Percentiles rank a stretch among this genome's conserved stretches.
Evolutionary conservation across 176 grass and related monocot genomes (phyloP).

Genomic region (Zizania latifolia): DNA sequence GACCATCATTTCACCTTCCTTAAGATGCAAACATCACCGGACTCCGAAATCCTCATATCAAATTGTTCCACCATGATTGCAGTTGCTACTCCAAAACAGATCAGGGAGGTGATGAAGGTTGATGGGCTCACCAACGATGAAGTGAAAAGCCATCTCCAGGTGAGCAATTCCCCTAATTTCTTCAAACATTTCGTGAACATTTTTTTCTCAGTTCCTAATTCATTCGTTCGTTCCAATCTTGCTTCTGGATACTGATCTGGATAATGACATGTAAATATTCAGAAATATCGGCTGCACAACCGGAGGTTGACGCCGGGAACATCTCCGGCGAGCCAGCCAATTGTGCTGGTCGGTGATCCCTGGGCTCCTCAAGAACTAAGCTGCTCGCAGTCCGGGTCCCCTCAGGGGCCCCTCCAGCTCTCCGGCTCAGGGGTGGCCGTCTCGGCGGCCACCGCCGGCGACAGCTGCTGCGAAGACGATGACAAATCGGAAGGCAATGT

Average conservation of each 20-base stretch:
- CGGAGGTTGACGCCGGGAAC: constrained; percentile 33
- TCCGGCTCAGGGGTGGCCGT: constrained; percentile 37
- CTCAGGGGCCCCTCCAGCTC: constrained; percentile 61
- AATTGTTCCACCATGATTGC: constrained; percentile 21
- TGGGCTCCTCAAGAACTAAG: constrained; percentile 51
- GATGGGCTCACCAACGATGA: constrained; percentile 98
- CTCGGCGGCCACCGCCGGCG: constrained; percentile 46
- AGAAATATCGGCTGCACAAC: constrained; percentile 94
- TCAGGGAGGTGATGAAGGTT: constrained; percentile 95
- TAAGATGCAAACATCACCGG: neutral
- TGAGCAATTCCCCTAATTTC: constrained; percentile 3
- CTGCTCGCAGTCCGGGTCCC: constrained; percentile 67
- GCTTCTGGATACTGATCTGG: constrained; percentile 12
- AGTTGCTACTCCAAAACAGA: constrained; percentile 97
- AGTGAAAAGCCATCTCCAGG: constrained; percentile 99
- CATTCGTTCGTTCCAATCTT: neutral
- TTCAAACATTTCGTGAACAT: neutral
- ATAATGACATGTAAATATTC: constrained; percentile 26
- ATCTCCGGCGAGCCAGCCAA: constrained; percentile 10
- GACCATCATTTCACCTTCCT: neutral
- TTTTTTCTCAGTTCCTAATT: neutral
- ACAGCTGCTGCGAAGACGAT: constrained; percentile 59
- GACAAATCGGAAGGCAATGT: constrained; percentile 60
- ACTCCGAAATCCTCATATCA: constrained; percentile 1
- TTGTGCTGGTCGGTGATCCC: constrained; percentile 44